Evolutionary conservation across 1,139 yeast genomes (phyloP).

Genomic region (Taphrina flavorubra): DNA sequence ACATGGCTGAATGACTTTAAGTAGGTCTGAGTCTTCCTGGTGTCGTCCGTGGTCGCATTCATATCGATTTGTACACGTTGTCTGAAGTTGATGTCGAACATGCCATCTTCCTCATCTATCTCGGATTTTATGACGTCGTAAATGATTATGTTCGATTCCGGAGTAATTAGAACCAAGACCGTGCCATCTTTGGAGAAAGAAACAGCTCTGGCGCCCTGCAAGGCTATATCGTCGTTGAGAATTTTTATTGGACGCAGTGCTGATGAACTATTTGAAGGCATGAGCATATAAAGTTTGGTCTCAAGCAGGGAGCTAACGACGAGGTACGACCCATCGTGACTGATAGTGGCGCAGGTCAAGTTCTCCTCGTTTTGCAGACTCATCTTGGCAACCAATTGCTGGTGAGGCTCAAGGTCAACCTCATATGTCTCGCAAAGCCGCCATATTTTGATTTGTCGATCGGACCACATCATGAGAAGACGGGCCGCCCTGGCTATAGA

Average conservation of each 20-base stretch:
- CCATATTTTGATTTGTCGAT: constrained; percentile 85
- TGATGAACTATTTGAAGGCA: constrained; percentile 21
- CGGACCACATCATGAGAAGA: constrained; percentile 77
- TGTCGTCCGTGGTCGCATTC: constrained; percentile 28
- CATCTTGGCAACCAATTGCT: constrained; percentile 60
- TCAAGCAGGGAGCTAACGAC: constrained; percentile 74
- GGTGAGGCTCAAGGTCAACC: constrained; percentile 34
- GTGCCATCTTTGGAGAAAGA: constrained; percentile 52
- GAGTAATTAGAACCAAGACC: constrained; percentile 63
- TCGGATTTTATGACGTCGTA: constrained; percentile 55
- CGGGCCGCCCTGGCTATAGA: constrained; percentile 59
- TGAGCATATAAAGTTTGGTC: constrained; percentile 69
- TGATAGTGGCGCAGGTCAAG: constrained; percentile 71
- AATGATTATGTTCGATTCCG: constrained; percentile 67
- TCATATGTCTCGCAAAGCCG: constrained; percentile 53
- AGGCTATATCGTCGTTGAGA: constrained; percentile 52
- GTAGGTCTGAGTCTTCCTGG: constrained; percentile 39
- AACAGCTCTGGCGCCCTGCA: constrained; percentile 65
- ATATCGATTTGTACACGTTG: constrained; percentile 43
- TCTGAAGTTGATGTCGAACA: constrained; percentile 52
- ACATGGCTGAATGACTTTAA: constrained; percentile 59
- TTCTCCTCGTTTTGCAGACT: constrained; percentile 78
- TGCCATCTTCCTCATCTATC: constrained; percentile 55
- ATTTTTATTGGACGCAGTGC: constrained; percentile 47
- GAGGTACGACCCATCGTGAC: constrained; percentile 67